Evolutionary conservation across 495 filamentous ascomycete genomes (phyloP).

Genomic region (Chaetomium tenue): DNA sequence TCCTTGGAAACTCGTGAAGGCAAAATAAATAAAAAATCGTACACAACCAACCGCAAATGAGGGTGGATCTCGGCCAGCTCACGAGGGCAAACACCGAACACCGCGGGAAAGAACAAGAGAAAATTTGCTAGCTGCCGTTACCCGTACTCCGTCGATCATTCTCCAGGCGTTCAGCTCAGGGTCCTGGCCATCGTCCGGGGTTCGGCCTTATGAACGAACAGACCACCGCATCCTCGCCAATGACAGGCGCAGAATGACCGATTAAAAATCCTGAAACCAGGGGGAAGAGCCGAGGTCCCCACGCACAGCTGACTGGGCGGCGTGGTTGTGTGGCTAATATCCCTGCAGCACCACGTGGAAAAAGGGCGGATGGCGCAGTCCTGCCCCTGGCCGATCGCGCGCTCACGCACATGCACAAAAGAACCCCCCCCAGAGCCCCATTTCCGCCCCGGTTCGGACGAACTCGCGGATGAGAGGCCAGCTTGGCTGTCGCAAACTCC

Average conservation of each 20-base stretch:
- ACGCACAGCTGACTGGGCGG: slow-evolving; percentile 13
- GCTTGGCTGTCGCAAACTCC: neutral
- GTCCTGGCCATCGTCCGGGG: slow-evolving; percentile 8
- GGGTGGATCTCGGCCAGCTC: slow-evolving; percentile 3
- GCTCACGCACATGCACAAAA: neutral
- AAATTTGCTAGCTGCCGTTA: slow-evolving; percentile 12
- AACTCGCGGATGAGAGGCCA: neutral
- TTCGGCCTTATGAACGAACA: neutral
- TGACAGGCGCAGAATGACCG: neutral
- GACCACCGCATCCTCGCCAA: slow-evolving; percentile 15
- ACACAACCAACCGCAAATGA: slow-evolving; percentile 15
- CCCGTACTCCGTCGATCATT: slow-evolving; percentile 5
- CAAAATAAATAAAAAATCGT: slow-evolving; percentile 13
- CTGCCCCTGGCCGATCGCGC: slow-evolving; percentile 6
- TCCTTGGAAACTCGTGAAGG: slow-evolving; percentile 10
- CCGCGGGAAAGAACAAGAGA: slow-evolving; percentile 11
- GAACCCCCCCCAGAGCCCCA: neutral
- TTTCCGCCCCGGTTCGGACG: neutral
- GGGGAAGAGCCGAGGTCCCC: slow-evolving; percentile 17
- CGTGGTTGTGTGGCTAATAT: neutral
- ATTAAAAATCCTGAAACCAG: slow-evolving; percentile 19
- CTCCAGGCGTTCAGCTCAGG: neutral
- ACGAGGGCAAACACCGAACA: slow-evolving; percentile 11
- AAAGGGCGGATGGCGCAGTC: neutral
- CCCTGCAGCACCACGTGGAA: slow-evolving; percentile 17